Evolutionary conservation across 106 monocot species (phyloP).

Genomic region (Chionographis japonica): DNA sequence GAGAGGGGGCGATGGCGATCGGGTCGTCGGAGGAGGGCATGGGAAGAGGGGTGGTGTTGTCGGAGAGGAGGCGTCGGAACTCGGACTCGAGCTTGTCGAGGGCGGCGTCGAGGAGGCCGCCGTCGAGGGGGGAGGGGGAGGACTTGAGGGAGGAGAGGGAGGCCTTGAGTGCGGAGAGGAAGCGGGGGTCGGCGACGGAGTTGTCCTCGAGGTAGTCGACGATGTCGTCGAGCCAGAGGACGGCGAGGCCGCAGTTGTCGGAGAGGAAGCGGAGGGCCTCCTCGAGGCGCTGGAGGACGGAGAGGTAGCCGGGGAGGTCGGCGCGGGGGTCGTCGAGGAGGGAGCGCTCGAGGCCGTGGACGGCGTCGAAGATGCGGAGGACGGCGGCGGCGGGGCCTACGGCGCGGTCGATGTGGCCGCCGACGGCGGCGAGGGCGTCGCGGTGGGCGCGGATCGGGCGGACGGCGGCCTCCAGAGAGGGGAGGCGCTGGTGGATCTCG

Average conservation of each 20-base stretch:
- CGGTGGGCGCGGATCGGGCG: conserved; percentile 59
- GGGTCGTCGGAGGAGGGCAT: conserved; percentile 15
- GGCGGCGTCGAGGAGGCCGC: conserved; percentile 55
- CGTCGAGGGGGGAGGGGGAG: conserved; percentile 40
- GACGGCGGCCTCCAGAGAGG: conserved; percentile 62
- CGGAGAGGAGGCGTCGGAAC: conserved; percentile 61
- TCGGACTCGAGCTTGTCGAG: conserved; percentile 51
- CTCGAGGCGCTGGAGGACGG: conserved; percentile 52
- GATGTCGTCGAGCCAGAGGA: conserved; percentile 76
- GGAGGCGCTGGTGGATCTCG: conserved; percentile 73
- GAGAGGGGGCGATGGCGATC: conserved; percentile 38
- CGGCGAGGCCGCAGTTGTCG: conserved; percentile 56
- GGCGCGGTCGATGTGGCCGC: conserved; percentile 77
- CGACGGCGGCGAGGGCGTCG: conserved; percentile 44
- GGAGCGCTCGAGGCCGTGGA: conserved; percentile 85
- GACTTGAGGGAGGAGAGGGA: conserved; percentile 30
- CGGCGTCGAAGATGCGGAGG: conserved; percentile 92
- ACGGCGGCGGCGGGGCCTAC: conserved; percentile 89
- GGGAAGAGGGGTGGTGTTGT: conserved; percentile 45
- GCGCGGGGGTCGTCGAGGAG: conserved; percentile 49
- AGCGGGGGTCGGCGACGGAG: conserved; percentile 52
- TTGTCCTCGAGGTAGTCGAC: conserved; percentile 54
- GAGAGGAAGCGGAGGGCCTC: conserved; percentile 63
- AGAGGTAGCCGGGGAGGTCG: conserved; percentile 48
- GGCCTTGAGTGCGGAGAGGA: conserved; percentile 34